phyloP scores from a whole-genome alignment of 306 rosid genomes.

The Lathyrus aphaca region DNA sequence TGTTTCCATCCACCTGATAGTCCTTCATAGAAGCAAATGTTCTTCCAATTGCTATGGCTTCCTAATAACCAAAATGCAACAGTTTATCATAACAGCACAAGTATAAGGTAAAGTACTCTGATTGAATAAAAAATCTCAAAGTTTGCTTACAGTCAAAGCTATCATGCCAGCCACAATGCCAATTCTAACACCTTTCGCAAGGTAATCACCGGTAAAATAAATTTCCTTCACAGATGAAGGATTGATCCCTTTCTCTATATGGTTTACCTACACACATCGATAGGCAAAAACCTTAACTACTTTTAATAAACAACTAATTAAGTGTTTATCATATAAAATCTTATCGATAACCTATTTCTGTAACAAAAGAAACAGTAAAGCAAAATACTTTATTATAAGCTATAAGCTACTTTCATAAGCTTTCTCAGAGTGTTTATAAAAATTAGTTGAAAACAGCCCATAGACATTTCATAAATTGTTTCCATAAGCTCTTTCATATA shows the following conservation, averaged over 20 bases:
- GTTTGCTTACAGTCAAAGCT: constrained; percentile 79
- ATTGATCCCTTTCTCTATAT: constrained; percentile 81
- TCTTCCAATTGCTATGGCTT: constrained; percentile 97
- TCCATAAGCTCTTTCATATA: not conserved
- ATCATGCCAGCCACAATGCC: constrained; percentile 89
- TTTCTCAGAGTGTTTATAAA: not conserved
- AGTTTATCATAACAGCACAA: constrained; percentile 15
- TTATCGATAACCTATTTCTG: not conserved
- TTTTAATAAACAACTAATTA: not conserved
- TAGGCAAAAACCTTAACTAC: constrained; percentile 24
- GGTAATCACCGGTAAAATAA: constrained; percentile 70
- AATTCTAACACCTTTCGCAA: constrained; percentile 77
- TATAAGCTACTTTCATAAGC: not conserved
- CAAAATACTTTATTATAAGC: not conserved
- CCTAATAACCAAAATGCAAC: constrained; percentile 56
- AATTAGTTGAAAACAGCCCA: not conserved
- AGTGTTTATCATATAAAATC: not conserved
- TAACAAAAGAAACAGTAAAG: not conserved
- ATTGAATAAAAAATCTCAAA: constrained; percentile 16
- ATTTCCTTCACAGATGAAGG: constrained; percentile 80
- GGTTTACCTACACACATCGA: constrained; percentile 66
- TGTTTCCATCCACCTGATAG: constrained; percentile 94
- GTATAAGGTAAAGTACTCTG: constrained; percentile 26
- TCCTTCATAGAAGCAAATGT: constrained; percentile 96
- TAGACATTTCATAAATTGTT: not conserved